Evolutionary conservation across 1,284 basidiomycete genomes (phyloP).

Genomic region (Tetrapyrgos nigripes): DNA sequence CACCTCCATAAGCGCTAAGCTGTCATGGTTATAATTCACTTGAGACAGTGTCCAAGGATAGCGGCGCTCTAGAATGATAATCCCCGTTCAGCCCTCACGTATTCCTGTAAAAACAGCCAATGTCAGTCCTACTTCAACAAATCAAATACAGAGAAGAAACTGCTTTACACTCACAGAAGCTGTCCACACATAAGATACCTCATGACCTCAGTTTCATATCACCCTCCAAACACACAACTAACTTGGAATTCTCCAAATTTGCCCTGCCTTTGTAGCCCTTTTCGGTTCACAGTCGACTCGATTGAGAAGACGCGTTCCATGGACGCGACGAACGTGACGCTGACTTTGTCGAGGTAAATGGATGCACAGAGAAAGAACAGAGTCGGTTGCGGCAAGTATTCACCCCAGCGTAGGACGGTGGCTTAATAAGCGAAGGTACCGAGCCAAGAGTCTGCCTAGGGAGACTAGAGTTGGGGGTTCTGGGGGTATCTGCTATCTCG

Average conservation of each 20-base stretch:
- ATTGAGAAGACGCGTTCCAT: conserved; percentile 63
- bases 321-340: conserved; percentile 85
- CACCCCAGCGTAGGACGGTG: no score
- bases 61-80: no score
- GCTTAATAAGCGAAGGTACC: no score
- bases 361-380: conserved; percentile 67
- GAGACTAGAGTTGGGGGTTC: no score
- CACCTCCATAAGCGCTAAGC: no score
- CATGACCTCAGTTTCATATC: conserved; percentile 71
- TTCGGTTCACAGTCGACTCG: conserved; percentile 91
- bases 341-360: conserved; percentile 82
- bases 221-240: conserved; percentile 83
- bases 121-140: background rate
- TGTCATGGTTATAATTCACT: no score
- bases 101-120: conserved; percentile 55
- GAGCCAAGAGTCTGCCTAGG: no score
- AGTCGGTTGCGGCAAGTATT: conserved; percentile 91
- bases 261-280: conserved; percentile 87
- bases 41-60: no score
- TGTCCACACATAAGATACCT: conserved; percentile 98
- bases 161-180: no score
- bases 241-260: conserved; percentile 85
- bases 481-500: no score
- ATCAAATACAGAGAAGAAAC: conserved; percentile 87
- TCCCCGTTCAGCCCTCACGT: conserved; percentile 65